phyloP scores from a whole-genome alignment of 2,329 filamentous ascomycete species.

The Alternaria arbusti region DNA sequence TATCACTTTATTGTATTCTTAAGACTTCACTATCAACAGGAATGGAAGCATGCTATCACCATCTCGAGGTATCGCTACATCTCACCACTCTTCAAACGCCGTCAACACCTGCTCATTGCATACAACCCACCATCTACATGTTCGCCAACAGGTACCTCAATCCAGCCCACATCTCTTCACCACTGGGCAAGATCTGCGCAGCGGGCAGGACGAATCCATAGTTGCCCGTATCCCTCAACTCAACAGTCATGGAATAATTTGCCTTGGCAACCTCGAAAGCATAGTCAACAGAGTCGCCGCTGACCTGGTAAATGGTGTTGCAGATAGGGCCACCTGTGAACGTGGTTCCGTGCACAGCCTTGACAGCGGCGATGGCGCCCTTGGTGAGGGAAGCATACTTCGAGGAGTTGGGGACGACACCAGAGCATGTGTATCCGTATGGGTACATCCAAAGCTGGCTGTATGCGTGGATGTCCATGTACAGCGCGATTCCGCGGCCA shows the following conservation, averaged over 20 bases:
- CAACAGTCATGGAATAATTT: constrained; percentile 56
- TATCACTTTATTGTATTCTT: background rate
- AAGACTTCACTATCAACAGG: background rate
- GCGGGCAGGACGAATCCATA: constrained; percentile 59
- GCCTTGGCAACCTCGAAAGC: constrained; percentile 51
- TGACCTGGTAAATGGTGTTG: constrained; percentile 66
- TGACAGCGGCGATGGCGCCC: constrained; percentile 60
- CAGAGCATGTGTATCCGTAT: constrained; percentile 66
- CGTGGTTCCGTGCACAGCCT: constrained; percentile 59
- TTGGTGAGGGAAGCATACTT: constrained; percentile 59
- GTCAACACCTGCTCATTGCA: background rate
- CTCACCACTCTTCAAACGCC: background rate
- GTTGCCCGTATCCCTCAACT: constrained; percentile 57
- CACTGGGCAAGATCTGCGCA: constrained; percentile 56
- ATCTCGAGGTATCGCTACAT: background rate
- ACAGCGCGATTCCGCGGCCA: constrained; percentile 63
- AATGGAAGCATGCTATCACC: background rate
- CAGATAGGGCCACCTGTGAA: constrained; percentile 60
- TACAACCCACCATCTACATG: background rate
- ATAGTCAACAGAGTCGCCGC: constrained; percentile 55
- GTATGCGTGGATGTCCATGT: constrained; percentile 71
- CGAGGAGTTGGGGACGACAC: constrained; percentile 54
- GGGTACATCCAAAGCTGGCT: constrained; percentile 55
- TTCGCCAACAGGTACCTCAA: constrained; percentile 31
- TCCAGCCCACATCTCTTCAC: constrained; percentile 57